Percentiles rank a stretch among this genome's conserved stretches.
These are phyloP conservation scores for Penicillium flavigenum DNA, from an alignment of 495 filamentous ascomycete species.

Conservation along the genomic window DNA sequence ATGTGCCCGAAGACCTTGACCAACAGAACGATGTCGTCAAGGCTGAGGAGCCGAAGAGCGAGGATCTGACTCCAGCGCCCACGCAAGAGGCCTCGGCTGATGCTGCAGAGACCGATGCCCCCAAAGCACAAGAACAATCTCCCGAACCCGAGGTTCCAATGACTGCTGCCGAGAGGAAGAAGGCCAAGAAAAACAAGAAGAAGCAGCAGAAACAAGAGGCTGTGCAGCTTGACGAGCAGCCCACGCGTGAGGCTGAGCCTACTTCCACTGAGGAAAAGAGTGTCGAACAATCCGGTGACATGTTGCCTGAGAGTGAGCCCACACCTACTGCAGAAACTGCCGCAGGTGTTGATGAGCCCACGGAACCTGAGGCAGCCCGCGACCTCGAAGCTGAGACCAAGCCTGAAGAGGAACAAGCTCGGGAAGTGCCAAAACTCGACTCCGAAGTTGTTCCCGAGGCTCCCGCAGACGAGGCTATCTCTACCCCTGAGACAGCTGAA, in stretches of 20 bases:
- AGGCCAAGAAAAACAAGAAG: conserved; percentile 19
- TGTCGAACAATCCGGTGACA: background rate
- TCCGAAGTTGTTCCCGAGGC: background rate
- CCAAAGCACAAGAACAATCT: conserved; percentile 6
- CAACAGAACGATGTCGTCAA: background rate
- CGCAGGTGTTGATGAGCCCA: background rate
- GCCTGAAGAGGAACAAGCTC: conserved; percentile 1
- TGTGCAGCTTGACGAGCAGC: conserved; percentile 11
- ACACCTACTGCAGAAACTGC: background rate
- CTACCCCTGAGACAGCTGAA: background rate
- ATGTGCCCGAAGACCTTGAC: background rate
- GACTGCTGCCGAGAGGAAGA: conserved; percentile 13
- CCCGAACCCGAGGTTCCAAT: conserved; percentile 6
- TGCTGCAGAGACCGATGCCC: background rate
- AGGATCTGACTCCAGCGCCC: background rate
- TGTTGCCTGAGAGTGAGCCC: background rate
- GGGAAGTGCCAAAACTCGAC: background rate
- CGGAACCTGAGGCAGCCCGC: background rate
- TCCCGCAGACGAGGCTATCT: background rate
- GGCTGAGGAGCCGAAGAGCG: background rate
- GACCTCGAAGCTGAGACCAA: conserved; percentile 9
- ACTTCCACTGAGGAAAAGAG: conserved; percentile 19
- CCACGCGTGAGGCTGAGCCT: conserved; percentile 13
- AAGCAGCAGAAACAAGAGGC: conserved; percentile 18
- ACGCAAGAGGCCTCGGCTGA: background rate